Conservation (phyloP, 805 yeast species). For the Ogataea glucozyma region DNA sequence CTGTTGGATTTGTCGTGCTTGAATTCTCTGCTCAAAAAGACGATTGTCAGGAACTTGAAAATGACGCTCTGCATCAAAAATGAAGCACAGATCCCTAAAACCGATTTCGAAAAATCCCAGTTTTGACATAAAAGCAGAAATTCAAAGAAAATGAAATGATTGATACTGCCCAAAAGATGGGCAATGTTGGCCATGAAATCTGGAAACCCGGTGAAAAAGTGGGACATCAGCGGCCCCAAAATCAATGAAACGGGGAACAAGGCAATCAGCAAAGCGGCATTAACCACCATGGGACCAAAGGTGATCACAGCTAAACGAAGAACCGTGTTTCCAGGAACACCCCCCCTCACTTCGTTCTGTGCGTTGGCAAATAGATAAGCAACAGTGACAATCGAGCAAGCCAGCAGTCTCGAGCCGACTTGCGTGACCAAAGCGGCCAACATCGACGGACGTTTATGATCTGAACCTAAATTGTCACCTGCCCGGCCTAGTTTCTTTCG, state of each 20-base stretch:
- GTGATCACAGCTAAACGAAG: slow-evolving; percentile 47
- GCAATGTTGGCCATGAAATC: slow-evolving; percentile 55
- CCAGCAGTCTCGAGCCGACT: slow-evolving; percentile 39
- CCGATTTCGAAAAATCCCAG: slow-evolving; percentile 59
- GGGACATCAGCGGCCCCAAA: slow-evolving; percentile 50
- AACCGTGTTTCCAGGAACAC: slow-evolving; percentile 41
- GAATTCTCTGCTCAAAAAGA: slow-evolving; percentile 62
- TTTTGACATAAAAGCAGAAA: slow-evolving; percentile 67
- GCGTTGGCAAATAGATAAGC: slow-evolving; percentile 58
- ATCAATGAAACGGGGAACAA: slow-evolving; percentile 47
- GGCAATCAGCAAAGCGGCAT: slow-evolving; percentile 41
- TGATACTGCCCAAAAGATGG: slow-evolving; percentile 53
- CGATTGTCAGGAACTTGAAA: slow-evolving; percentile 50
- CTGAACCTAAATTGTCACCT: slow-evolving; percentile 43
- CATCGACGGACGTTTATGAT: slow-evolving; percentile 51
- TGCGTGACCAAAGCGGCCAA: slow-evolving; percentile 44
- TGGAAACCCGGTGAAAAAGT: slow-evolving; percentile 48
- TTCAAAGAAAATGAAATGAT: slow-evolving; percentile 58
- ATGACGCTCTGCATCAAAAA: slow-evolving; percentile 58
- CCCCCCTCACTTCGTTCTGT: slow-evolving; percentile 45
- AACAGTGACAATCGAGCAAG: slow-evolving; percentile 37
- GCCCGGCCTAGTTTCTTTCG: slow-evolving; percentile 39
- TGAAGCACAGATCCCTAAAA: slow-evolving; percentile 61
- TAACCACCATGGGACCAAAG: slow-evolving; percentile 48
- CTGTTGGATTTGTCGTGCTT: slow-evolving; percentile 58